A percentile compares a stretch with the other conserved stretches of the same genome.
Evolutionary conservation across 352 stramenopile genomes (phyloP).

Genomic region (Blastocystis sp.): DNA sequence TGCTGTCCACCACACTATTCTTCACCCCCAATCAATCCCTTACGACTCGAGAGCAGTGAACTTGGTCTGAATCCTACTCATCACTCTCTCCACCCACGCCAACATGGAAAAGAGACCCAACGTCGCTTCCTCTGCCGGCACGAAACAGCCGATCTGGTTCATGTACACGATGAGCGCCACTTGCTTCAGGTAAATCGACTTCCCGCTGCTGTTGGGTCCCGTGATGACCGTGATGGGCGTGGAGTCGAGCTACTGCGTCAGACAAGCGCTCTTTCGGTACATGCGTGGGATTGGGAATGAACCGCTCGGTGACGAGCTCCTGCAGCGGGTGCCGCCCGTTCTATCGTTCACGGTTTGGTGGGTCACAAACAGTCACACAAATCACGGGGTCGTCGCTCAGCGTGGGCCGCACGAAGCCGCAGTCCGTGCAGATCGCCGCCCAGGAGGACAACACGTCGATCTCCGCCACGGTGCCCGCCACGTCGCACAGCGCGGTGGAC

Average conservation of each 20-base stretch:
- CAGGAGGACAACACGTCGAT: constrained; percentile 45
- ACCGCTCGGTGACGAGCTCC: constrained; percentile 51
- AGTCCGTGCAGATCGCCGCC: constrained; percentile 12
- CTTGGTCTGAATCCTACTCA: constrained; percentile 40
- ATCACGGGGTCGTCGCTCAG: background rate
- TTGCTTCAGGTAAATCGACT: constrained; percentile 52
- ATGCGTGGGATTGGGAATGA: constrained; percentile 39
- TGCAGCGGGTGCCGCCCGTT: constrained; percentile 55
- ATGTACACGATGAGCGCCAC: constrained; percentile 72
- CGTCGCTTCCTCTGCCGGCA: constrained; percentile 73
- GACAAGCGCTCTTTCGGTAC: background rate
- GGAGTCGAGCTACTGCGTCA: too few species aligned
- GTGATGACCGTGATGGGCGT: constrained; percentile 23
- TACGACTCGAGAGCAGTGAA: constrained; percentile 39
- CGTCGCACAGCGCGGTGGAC: background rate
- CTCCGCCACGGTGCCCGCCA: constrained; percentile 10
- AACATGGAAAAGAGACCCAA: constrained; percentile 72
- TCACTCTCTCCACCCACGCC: background rate
- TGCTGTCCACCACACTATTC: constrained; percentile 11
- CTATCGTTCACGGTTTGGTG: background rate
- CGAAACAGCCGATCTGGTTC: constrained; percentile 77
- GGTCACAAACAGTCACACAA: background rate
- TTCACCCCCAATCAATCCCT: background rate
- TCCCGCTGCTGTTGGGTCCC: constrained; percentile 59
- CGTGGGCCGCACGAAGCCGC: background rate